phyloP scores from a whole-genome alignment of 768 basidiomycete genomes.

The Saitozyma podzolica region DNA sequence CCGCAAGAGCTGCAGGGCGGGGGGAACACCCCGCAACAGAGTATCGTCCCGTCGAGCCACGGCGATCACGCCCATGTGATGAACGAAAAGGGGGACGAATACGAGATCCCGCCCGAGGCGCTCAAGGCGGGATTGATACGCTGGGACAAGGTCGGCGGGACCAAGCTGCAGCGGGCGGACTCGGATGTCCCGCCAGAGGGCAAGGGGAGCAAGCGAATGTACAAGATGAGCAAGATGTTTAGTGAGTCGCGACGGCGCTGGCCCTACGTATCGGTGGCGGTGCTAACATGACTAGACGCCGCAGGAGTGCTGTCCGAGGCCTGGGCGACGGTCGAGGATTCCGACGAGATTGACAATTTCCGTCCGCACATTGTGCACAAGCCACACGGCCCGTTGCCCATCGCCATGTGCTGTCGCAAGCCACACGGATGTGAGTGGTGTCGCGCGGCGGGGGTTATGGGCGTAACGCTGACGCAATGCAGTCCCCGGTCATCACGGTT shows the following conservation, averaged over 20 bases:
- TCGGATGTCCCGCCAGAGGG: constrained; percentile 33
- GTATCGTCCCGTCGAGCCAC: not conserved
- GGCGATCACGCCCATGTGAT: not conserved
- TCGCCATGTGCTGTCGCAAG: constrained; percentile 66
- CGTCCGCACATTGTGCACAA: constrained; percentile 65
- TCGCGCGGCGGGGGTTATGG: not conserved
- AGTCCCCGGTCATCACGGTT: constrained; percentile 56
- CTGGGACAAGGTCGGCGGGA: constrained; percentile 1
- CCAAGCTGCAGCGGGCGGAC: constrained; percentile 10
- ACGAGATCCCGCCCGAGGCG: not conserved
- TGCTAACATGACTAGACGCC: constrained; percentile 30
- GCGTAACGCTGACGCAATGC: not conserved
- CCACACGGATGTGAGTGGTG: constrained; percentile 59
- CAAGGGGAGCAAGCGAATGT: constrained; percentile 45
- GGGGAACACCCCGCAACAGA: too few species aligned
- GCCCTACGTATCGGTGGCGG: not conserved
- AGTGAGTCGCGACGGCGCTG: constrained; percentile 34
- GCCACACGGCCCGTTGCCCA: constrained; percentile 63
- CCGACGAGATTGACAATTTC: constrained; percentile 59
- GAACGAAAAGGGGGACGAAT: not conserved
- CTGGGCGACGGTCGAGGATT: constrained; percentile 55
- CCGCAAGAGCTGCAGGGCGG: too few species aligned
- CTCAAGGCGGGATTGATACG: not conserved
- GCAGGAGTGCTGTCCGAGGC: constrained; percentile 54
- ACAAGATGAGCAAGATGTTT: constrained; percentile 49